Conservation (phyloP, 495 filamentous ascomycete genomes). For the Parathielavia hyrcaniae region DNA sequence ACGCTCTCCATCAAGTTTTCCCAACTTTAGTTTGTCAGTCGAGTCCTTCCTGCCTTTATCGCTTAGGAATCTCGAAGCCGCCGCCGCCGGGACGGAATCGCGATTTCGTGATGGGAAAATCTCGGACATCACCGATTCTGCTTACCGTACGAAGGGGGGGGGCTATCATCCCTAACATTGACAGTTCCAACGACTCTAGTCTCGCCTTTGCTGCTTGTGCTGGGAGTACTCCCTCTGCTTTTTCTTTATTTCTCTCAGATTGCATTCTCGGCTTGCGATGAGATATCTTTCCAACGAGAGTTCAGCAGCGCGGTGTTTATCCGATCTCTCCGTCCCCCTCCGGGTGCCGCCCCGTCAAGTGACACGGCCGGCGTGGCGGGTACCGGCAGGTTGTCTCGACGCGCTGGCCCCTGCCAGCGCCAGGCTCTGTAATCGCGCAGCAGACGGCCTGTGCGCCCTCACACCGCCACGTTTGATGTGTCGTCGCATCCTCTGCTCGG, state of each 20-base stretch:
- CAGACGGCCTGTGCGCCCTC: neutral
- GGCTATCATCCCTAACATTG: neutral
- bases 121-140: too few species aligned
- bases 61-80: slow-evolving; percentile 1
- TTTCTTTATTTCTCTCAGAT: too few species aligned
- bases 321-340: neutral
- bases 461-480: neutral
- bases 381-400: neutral
- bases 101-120: too few species aligned
- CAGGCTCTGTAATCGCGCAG: neutral
- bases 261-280: neutral
- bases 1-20: neutral
- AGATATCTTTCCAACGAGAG: neutral
- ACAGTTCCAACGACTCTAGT: neutral
- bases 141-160: too few species aligned
- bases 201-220: neutral
- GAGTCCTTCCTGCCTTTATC: neutral
- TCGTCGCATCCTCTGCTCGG: neutral
- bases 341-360: neutral
- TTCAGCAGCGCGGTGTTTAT: neutral
- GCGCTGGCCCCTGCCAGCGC: slow-evolving; percentile 6
- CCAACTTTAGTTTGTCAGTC: neutral
- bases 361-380: slow-evolving; percentile 3
- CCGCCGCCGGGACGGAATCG: too few species aligned
- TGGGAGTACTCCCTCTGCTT: too few species aligned